Percentiles rank a stretch among this genome's conserved stretches.
Conservation (phyloP, 768 basidiomycete species). For the Boletellus ananiceps region DNA sequence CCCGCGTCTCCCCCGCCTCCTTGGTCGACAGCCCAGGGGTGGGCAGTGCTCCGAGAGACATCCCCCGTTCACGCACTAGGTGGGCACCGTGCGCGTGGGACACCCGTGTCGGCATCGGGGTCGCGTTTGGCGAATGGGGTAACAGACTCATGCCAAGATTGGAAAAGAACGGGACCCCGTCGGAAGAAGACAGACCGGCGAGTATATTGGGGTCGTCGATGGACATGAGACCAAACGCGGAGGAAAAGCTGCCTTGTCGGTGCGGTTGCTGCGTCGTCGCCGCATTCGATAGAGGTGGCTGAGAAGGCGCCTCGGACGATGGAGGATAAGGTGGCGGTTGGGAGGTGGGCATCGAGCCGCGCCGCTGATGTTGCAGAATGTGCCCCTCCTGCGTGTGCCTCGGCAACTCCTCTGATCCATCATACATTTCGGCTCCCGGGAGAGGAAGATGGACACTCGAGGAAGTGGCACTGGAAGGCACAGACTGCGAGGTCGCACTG, state of each 20-base stretch:
- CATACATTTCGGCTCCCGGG: slow-evolving; percentile 24
- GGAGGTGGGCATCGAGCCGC: slow-evolving; percentile 14
- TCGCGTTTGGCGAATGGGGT: slow-evolving; percentile 41
- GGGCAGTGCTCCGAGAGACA: slow-evolving; percentile 27
- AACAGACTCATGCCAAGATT: slow-evolving; percentile 22
- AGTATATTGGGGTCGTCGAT: slow-evolving; percentile 70
- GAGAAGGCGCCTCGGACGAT: slow-evolving; percentile 2
- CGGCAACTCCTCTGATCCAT: slow-evolving; percentile 28
- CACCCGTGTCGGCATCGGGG: slow-evolving; percentile 41
- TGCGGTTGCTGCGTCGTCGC: slow-evolving; percentile 13
- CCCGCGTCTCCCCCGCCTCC: slow-evolving; percentile 38
- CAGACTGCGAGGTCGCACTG: slow-evolving; percentile 39
- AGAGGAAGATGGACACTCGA: slow-evolving; percentile 50
- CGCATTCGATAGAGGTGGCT: background rate
- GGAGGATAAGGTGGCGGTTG: slow-evolving; percentile 6
- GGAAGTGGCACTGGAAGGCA: slow-evolving; percentile 52
- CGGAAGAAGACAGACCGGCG: slow-evolving; percentile 48
- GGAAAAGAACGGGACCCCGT: slow-evolving; percentile 63
- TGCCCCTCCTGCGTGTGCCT: slow-evolving; percentile 9
- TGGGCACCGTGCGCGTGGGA: slow-evolving; percentile 13
- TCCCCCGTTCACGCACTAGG: slow-evolving; percentile 17
- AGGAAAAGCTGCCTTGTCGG: slow-evolving; percentile 43
- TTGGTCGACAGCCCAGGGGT: slow-evolving; percentile 29
- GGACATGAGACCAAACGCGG: slow-evolving; percentile 71
- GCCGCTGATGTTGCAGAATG: slow-evolving; percentile 11